Base-by-base conservation (phyloP, 257 asterid genomes). In the Nicotiana otophora region DNA sequence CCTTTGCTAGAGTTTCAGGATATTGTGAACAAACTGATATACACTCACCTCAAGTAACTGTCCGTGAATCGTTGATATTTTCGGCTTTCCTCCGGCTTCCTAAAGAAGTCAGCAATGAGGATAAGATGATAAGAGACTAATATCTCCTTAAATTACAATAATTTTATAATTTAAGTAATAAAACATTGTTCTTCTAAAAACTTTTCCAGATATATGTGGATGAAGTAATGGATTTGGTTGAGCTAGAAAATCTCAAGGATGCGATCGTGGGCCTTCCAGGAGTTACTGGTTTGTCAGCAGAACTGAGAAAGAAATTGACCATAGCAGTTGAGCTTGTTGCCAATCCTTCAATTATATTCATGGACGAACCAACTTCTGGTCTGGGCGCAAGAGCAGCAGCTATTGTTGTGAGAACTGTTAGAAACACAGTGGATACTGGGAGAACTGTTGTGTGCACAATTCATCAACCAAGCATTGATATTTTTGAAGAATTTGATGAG, bases 261-360 rank as follows among this genome's bases (percentile, higher is more conserved):
- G 96, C 94, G 58, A 88, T 93, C 10, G 97, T 91, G 5, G 96
- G 96, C 83, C 84, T 91, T 39, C 94, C 94, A 4, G 94, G 96
- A 55, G 87, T 90, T 12, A 85, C 90, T 3, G 97, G 96, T 58
- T 82, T 93, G 67, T 93, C 96, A 30, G 92, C 97, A 30, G 97
- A 93, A 82, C 97, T 91, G 77, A 86, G 96, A 65, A 93, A 93
- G 83, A 81, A 93, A 64, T 58, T 91, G 81, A 93, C 94, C 11
- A 91, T 93, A 75, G 97, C 96, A 2, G 97, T 93, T 7, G 97
- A 93, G 26, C 89, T 93, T 4, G 93, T 93, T 42, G 97, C 97
- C 1, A 93, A 93, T n/a, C n/a, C n/a, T n/a, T n/a, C n/a, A n/a
- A n/a, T n/a, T n/a, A n/a, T n/a, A n/a, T n/a, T n/a, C n/a, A n/a